Conservation (phyloP, 2,329 filamentous ascomycete genomes). For the Aspergillus sp. region DNA sequence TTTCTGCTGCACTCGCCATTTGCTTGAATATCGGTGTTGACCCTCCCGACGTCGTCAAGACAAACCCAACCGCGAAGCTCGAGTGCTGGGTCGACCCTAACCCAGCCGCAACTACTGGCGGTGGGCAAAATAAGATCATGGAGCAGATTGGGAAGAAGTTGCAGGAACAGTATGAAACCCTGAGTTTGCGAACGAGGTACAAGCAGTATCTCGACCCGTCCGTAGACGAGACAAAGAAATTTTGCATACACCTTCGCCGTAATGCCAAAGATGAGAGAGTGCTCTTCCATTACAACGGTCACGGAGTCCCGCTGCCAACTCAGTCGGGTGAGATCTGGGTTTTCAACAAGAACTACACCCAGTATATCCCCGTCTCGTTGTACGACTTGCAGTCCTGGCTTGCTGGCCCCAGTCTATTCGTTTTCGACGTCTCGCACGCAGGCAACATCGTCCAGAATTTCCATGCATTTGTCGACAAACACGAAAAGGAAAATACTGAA, state of each 20-base stretch:
- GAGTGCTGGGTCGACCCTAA: slow-evolving; percentile 98
- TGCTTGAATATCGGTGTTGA: slow-evolving; percentile 97
- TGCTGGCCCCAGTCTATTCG: slow-evolving; percentile 88
- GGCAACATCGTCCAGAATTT: slow-evolving; percentile 95
- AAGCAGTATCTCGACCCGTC: slow-evolving; percentile 96
- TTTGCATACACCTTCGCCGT: slow-evolving; percentile 78
- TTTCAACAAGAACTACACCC: slow-evolving; percentile 97
- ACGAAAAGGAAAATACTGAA: slow-evolving; percentile 81
- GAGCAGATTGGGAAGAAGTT: slow-evolving; percentile 93
- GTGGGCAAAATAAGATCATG: slow-evolving; percentile 70
- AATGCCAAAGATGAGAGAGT: slow-evolving; percentile 96
- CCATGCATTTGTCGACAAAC: slow-evolving; percentile 87
- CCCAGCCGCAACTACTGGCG: slow-evolving; percentile 69
- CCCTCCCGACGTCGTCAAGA: slow-evolving; percentile 93
- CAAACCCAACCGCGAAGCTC: slow-evolving; percentile 82
- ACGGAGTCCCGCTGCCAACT: slow-evolving; percentile 93
- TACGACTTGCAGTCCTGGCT: slow-evolving; percentile 96
- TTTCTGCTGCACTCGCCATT: slow-evolving; percentile 86
- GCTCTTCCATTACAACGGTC: slow-evolving; percentile 97
- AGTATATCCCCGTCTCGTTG: slow-evolving; percentile 94
- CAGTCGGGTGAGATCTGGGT: slow-evolving; percentile 98
- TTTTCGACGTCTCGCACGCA: slow-evolving; percentile 96
- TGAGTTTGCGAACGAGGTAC: slow-evolving; percentile 92
- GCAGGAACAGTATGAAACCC: slow-evolving; percentile 92
- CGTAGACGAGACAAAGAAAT: slow-evolving; percentile 95